These are phyloP conservation scores for Diaporthe sp. DNA, from an alignment of 2,329 filamentous ascomycete genomes.

Conservation along the genomic window DNA sequence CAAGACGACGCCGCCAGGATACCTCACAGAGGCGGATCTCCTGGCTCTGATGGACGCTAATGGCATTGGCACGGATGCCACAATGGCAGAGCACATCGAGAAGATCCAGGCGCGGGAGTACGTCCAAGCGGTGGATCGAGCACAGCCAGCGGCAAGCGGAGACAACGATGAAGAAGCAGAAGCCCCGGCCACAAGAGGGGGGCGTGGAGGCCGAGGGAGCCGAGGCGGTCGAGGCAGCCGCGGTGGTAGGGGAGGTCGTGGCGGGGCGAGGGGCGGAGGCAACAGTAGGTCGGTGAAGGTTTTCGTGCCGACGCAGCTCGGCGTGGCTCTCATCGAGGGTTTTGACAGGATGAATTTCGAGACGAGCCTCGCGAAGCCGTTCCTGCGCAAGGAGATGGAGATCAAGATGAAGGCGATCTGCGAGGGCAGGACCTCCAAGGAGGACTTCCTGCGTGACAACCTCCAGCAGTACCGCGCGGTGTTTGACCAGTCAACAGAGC, in stretches of 20 bases:
- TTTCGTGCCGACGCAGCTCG: constrained; percentile 92
- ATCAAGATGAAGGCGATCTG: constrained; percentile 97
- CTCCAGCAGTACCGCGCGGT: constrained; percentile 88
- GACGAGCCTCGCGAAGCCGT: constrained; percentile 93
- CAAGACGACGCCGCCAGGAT: constrained; percentile 86
- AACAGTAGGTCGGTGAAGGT: constrained; percentile 75
- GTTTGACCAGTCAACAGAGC: constrained; percentile 84
- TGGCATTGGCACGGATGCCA: constrained; percentile 97
- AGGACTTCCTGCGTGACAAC: constrained; percentile 83
- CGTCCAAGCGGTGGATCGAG: constrained; percentile 73
- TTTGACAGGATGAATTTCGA: constrained; percentile 96
- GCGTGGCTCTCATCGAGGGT: constrained; percentile 91
- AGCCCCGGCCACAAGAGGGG: constrained; percentile 52
- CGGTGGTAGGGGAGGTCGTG: constrained; percentile 56
- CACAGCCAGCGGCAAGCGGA: constrained; percentile 49
- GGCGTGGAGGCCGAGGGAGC: constrained; percentile 62
- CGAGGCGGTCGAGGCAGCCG: constrained; percentile 61
- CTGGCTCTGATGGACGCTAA: constrained; percentile 99
- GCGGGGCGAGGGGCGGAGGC: constrained; percentile 57
- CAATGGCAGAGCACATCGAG: constrained; percentile 98
- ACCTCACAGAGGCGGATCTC: constrained; percentile 94
- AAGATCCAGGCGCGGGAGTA: constrained; percentile 95
- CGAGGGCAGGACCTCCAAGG: constrained; percentile 82
- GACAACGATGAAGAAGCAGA: constrained; percentile 56
- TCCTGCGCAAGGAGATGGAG: constrained; percentile 98